Base-by-base conservation (phyloP, 1,139 yeast species). In the Candida sp. region DNA sequence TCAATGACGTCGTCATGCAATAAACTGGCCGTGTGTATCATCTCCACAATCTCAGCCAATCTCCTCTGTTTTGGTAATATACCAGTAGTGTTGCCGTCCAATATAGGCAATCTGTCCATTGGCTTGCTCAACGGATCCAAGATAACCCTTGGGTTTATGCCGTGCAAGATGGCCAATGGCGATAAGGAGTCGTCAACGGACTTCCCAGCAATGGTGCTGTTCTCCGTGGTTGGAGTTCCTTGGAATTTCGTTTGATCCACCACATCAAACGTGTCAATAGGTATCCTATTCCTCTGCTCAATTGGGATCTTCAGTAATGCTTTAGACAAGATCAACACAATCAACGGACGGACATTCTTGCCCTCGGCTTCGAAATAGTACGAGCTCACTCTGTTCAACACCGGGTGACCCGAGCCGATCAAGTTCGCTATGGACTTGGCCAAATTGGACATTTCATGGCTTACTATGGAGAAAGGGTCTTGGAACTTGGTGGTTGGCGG, bases 1-100 rank as follows among this genome's bases (percentile, higher is more conserved):
- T 94, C 99, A 62, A 96, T 93, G 54, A 94, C 99, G 68, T 94
- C 99, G 72, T 94, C 99, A 68, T 94, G 99, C 49, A 94, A 79
- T 56, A 94, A 73, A n/a, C 96, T 88, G 2, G 99, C 98, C 1
- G 99, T 94, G 68, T 94, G 99, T 57, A 94, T 94, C 97, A 94
- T 91, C 70, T 94, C 99, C 9, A 94, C 97, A 61, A 94, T 93
- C 71, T 94, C 99, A 0, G 99, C 99, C 54, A 94, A 77, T 52
- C 99, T 81, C 58, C 98, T 80, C 70, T 94, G 99, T 59, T 94
- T 92, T 44, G 99, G 98, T 54, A 93, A 75, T 48, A 94, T 91
- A 22, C 38, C 46, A 3, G 34, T 42, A 0, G 94, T 94, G 60
- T 80, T 83, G 31, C 75, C 64, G 62, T 86, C 91, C 58, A 80